Percentiles rank a stretch among this genome's conserved stretches.
Conservation (phyloP, 2,329 filamentous ascomycete species). For the Aspergillus quadrilineatus region DNA sequence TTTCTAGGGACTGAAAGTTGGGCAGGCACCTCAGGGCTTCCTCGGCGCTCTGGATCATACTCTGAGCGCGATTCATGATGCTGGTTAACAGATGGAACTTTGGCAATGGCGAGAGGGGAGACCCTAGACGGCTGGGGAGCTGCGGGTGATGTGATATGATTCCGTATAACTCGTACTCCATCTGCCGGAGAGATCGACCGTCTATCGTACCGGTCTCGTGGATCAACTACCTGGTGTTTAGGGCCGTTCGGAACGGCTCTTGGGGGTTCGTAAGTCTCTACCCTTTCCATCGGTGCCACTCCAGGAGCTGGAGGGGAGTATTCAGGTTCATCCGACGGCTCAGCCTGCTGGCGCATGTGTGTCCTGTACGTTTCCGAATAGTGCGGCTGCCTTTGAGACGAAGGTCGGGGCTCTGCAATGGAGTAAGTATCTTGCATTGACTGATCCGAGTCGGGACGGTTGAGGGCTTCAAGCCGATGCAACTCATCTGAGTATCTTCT, state of each 20-base stretch:
- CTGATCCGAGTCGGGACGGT: constrained; percentile 37
- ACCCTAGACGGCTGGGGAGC: constrained; percentile 75
- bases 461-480: constrained; percentile 40
- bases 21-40: constrained; percentile 46
- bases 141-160: constrained; percentile 69
- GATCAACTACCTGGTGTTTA: constrained; percentile 42
- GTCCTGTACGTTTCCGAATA: constrained; percentile 24
- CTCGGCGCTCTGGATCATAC: constrained; percentile 31
- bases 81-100: constrained; percentile 54
- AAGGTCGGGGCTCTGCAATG: constrained; percentile 37
- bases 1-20: constrained; percentile 51
- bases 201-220: constrained; percentile 43
- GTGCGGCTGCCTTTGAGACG: constrained; percentile 32
- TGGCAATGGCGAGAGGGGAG: constrained; percentile 56
- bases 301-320: constrained; percentile 49
- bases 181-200: constrained; percentile 37
- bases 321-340: constrained; percentile 46
- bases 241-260: constrained; percentile 23
- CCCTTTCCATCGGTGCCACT: constrained; percentile 32
- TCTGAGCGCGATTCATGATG: constrained; percentile 51
- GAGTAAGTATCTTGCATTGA: constrained; percentile 41
- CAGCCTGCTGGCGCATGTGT: constrained; percentile 28
- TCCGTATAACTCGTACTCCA: constrained; percentile 65
- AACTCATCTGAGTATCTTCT: constrained; percentile 37
- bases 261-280: constrained; percentile 27